Evolutionary conservation across 495 filamentous ascomycete species (phyloP), one percentile per base, ranked within the genome.

Genomic region (Entonaema liquescens): DNA sequence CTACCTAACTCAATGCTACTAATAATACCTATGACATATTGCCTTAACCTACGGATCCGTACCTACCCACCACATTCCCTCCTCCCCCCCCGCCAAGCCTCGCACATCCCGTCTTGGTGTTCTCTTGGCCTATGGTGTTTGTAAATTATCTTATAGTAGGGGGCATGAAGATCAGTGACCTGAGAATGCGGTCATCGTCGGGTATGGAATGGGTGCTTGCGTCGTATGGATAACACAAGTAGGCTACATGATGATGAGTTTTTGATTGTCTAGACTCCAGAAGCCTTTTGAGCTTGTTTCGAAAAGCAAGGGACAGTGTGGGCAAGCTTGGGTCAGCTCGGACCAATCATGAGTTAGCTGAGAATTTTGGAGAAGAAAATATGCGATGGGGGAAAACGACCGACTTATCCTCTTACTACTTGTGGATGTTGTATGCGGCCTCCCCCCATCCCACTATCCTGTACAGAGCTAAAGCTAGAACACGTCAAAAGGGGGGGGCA

Each of bases 351-450:
- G 56, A 61, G 55, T 68, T 65, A 47, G 38, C 54, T 68, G 63
- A 47, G 53, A 2, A 36, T 38, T 58, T 59, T 33, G 57, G 53
- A 71, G 59, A 52, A 47, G 5, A 33, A 62, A 57, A 42, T 49
- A 65, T 28, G 57, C 40, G 57, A 62, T 62, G 52, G 21, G 56
- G 28, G 59, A 58, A 50, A 21, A 19, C 35, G 19, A 50, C 33
- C 58, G 12, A 25, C 26, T 29, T 28, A n/a, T n/a, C 50, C 59
- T 68, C 69, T 68, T 73, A 62, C 70, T 73, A 33, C 17, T 73
- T 73, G 65, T 17, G 70, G 70, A 73, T 73, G 60, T 60, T 68
- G 28, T 68, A 73, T 65, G 70, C 70, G 70, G 65, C 8, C 56
- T 49, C 42, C 19, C 1, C 35, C 19, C 61, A 49, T 44, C 28